Evolutionary conservation across 305 asterid species (phyloP).

Genomic region (Nicotiana rustica): DNA sequence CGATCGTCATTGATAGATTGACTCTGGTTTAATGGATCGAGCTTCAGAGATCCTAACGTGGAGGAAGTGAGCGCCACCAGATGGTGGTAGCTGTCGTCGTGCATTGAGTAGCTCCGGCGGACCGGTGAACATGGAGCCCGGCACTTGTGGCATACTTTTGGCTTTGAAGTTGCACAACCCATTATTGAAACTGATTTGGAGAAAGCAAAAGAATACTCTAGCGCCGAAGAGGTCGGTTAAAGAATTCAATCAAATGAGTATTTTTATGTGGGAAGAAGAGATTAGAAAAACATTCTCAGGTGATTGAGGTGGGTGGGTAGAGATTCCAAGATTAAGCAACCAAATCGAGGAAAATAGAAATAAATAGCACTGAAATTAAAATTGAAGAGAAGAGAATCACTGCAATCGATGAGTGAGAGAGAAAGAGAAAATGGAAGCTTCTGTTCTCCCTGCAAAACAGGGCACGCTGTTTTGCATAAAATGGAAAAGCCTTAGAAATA

Average conservation of each 20-base stretch:
- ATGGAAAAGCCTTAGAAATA: background rate
- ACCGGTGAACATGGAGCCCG: conserved; percentile 63
- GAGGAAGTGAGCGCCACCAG: conserved; percentile 84
- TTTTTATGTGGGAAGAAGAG: conserved; percentile 40
- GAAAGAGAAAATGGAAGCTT: conserved; percentile 7
- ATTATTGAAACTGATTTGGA: conserved; percentile 38
- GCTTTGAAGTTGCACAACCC: conserved; percentile 90
- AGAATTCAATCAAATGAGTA: conserved; percentile 14
- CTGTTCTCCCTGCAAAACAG: conserved; percentile 41
- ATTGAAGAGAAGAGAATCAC: conserved; percentile 31
- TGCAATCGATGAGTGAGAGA: conserved; percentile 34
- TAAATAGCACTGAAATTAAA: conserved; percentile 26
- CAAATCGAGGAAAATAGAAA: conserved; percentile 28
- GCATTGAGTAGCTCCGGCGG: conserved; percentile 79
- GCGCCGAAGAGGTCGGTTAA: background rate
- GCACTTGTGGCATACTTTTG: conserved; percentile 72
- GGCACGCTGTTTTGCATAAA: conserved; percentile 36
- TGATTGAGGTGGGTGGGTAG: conserved; percentile 53
- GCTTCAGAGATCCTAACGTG: conserved; percentile 78
- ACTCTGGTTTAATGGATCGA: conserved; percentile 57
- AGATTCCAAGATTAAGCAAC: conserved; percentile 46
- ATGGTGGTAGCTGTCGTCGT: conserved; percentile 66
- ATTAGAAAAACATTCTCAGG: conserved; percentile 53
- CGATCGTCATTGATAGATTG: conserved; percentile 30
- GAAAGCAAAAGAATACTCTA: background rate